Percentiles rank a stretch among this genome's conserved stretches.
These are phyloP conservation scores for Rhodotorula glutinis DNA, from an alignment of 1,284 basidiomycete genomes.

Conservation along the genomic window DNA sequence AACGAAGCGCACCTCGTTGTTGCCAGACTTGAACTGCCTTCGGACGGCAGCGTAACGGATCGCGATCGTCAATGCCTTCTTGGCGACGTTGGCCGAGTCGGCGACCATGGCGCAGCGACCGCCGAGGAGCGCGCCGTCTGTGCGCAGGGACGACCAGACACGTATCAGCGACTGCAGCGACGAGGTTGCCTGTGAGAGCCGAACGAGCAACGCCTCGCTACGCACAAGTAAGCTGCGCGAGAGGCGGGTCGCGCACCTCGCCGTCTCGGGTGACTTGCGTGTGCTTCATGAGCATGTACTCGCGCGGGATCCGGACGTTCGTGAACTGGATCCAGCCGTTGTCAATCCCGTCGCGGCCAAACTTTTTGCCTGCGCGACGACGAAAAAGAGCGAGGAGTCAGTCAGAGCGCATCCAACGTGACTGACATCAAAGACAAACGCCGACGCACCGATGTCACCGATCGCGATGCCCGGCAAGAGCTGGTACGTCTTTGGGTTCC, in stretches of 20 bases:
- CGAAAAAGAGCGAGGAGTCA: no score
- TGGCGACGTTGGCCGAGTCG: conserved; percentile 56
- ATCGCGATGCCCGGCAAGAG: conserved; percentile 56
- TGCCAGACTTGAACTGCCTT: conserved; percentile 55
- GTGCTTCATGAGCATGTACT: conserved; percentile 61
- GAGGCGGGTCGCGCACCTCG: conserved; percentile 52
- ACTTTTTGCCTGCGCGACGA: conserved; percentile 47
- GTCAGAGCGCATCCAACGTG: no score
- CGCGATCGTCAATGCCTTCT: conserved; percentile 58
- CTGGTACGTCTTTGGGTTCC: conserved; percentile 54
- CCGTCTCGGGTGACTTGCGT: conserved; percentile 56
- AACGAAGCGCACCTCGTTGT: conserved; percentile 48
- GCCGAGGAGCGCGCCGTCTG: conserved; percentile 57
- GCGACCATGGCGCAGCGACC: conserved; percentile 58
- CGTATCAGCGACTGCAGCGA: no score
- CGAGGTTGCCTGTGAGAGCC: neutral
- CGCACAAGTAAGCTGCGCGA: conserved; percentile 55
- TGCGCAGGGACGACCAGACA: neutral
- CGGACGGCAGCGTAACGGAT: conserved; percentile 58
- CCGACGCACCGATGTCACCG: conserved; percentile 55
- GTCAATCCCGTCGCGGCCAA: conserved; percentile 59
- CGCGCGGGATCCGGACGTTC: conserved; percentile 57
- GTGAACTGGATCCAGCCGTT: conserved; percentile 57
- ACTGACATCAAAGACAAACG: no score
- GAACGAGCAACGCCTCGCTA: neutral